Base-by-base conservation (phyloP, 2,329 filamentous ascomycete genomes). In the Aspergillus sp. region DNA sequence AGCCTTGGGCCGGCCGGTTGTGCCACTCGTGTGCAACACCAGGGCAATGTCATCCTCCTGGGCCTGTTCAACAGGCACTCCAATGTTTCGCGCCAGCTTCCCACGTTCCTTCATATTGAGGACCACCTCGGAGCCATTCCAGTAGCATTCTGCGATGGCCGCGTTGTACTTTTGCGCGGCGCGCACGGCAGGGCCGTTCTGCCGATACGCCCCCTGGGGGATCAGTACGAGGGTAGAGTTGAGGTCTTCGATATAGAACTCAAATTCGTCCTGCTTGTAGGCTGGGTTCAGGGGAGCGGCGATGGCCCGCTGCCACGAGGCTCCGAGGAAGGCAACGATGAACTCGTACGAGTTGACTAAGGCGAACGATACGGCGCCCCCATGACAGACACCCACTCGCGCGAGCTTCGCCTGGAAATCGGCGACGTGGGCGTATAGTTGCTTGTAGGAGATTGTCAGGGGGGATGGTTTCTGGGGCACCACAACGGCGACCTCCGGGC, bases 181-280 rank as follows among this genome's bases (percentile, higher is more conserved):
- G 65, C 84, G 82, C 24, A 94, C 88, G 22, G 87, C 89, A 11
- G 88, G 82, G 9, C 83, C 85, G 66, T 86, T 77, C 60, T 84
- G 79, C 10, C 78, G 77, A 63, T 84, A 88, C 13, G 86, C 83
- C 14, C 88, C 89, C 60, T 79, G 79, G 11, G 90, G 89, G 9
- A 95, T 87, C 33, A 95, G 78, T 30, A 90, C 82, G 53, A 95
- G 76, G 32, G 86, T 86, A 4, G 90, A 93, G 67, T 86, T 89
- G 62, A 95, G 79, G 68, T 95, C 90, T 59, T 91, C 87, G 65
- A 95, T 93, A 73, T 94, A 95, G 73, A 95, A 95, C 70, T 94
- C 90, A 69, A 93, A 94, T 71, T 95, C 90, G 52, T 86, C 86
- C 73, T 94, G 89, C 76, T 92, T 95, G 78, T 95, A 95, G 42